A percentile compares a stretch with the other conserved stretches of the same genome.
Evolutionary conservation across 1,284 basidiomycete genomes (phyloP).

Genomic region (Athelia sp.): DNA sequence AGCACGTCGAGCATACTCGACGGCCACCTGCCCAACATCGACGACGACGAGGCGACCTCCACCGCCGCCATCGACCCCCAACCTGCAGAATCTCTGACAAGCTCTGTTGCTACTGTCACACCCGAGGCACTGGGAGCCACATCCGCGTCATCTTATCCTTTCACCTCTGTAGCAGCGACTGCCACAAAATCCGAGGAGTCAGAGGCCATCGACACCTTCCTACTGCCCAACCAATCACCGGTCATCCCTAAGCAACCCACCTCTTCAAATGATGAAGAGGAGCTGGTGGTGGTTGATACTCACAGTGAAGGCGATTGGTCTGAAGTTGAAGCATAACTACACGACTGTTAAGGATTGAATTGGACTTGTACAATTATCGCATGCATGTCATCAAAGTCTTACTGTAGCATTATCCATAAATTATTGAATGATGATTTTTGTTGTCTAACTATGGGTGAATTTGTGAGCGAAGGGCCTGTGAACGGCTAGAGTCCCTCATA

Average conservation of each 20-base stretch:
- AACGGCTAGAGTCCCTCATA: too few species aligned
- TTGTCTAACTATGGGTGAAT: too few species aligned
- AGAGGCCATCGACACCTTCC: neutral
- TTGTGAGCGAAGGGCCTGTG: too few species aligned
- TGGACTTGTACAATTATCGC: conserved; percentile 1
- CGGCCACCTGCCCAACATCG: too few species aligned
- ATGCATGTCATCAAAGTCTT: too few species aligned
- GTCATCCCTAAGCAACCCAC: neutral
- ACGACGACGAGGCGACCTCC: neutral
- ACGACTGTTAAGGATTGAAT: neutral
- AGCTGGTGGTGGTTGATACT: neutral
- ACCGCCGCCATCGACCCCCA: neutral
- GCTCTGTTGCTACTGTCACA: neutral
- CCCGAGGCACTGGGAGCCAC: neutral
- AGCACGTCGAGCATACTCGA: too few species aligned
- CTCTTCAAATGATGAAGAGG: neutral
- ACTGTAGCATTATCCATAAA: too few species aligned
- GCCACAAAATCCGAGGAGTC: neutral
- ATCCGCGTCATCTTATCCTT: neutral
- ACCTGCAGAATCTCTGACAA: neutral
- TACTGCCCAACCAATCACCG: neutral
- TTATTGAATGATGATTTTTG: too few species aligned
- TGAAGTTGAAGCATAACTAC: neutral
- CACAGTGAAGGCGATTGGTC: neutral
- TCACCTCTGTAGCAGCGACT: neutral